Evolutionary conservation across 192 early-diverging fungal species (phyloP).

Genomic region (Backusella tarrabulga): DNA sequence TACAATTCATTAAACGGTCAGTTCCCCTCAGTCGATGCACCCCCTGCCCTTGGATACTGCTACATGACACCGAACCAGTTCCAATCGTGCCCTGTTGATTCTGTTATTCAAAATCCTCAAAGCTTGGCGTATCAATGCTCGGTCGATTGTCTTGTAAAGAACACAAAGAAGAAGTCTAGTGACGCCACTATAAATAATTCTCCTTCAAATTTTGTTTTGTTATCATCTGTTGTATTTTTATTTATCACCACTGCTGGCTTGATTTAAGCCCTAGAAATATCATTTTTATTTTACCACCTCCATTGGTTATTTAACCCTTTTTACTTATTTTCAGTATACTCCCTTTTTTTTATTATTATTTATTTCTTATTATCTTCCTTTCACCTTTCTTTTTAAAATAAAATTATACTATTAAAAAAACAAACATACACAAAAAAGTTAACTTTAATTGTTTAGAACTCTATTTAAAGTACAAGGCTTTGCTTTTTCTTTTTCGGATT

Average conservation of each 20-base stretch:
- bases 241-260: not conserved
- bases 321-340: not conserved
- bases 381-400: not conserved
- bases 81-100: slow-evolving; percentile 26
- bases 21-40: slow-evolving; percentile 33
- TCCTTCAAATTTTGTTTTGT: not conserved
- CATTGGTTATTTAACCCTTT: too few species aligned
- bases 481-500: not conserved
- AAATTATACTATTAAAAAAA: not conserved
- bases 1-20: slow-evolving; percentile 29
- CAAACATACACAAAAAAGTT: not conserved
- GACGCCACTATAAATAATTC: not conserved
- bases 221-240: slow-evolving; percentile 1
- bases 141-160: slow-evolving; percentile 22
- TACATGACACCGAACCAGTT: slow-evolving; percentile 29
- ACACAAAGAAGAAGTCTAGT: not conserved
- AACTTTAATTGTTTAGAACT: not conserved
- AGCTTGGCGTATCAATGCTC: slow-evolving; percentile 34
- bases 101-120: slow-evolving; percentile 17
- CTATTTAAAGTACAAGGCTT: not conserved
- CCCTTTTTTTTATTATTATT: not conserved
- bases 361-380: not conserved
- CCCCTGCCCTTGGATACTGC: slow-evolving; percentile 25
- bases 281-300: not conserved
- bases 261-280: not conserved